Percentiles rank a stretch among this genome's conserved stretches.
Evolutionary conservation across 2,329 filamentous ascomycete species (phyloP).

Genomic region (Massarina eburnea): DNA sequence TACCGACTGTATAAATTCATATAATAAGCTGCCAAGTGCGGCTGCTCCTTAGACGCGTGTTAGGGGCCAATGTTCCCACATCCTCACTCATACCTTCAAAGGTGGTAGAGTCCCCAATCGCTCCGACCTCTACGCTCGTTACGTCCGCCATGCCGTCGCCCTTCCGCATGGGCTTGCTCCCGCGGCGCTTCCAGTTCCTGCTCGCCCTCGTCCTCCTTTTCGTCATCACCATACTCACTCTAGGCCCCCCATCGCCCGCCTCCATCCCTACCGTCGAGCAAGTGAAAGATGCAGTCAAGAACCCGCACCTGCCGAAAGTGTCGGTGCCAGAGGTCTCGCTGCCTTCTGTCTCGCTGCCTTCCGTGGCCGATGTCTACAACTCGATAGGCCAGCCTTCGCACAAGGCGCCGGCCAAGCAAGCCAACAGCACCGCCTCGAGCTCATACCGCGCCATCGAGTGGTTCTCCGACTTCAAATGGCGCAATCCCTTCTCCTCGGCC

Average conservation of each 20-base stretch:
- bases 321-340: constrained; percentile 31
- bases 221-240: constrained; percentile 36
- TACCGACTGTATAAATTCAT: too few relatives aligned
- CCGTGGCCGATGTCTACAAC: constrained; percentile 62
- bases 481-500: constrained; percentile 82
- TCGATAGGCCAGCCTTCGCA: constrained; percentile 62
- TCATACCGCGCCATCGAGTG: constrained; percentile 70
- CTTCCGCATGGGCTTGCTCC: constrained; percentile 33
- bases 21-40: too few relatives aligned
- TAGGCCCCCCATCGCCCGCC: constrained; percentile 38
- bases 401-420: constrained; percentile 68
- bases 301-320: constrained; percentile 39
- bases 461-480: constrained; percentile 89
- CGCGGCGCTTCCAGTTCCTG: constrained; percentile 52
- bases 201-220: constrained; percentile 40
- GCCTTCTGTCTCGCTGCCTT: constrained; percentile 9
- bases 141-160: background rate
- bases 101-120: too few relatives aligned
- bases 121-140: background rate
- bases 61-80: too few relatives aligned
- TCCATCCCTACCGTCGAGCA: constrained; percentile 42
- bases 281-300: constrained; percentile 42
- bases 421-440: constrained; percentile 68
- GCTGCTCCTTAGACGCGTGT: too few relatives aligned
- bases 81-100: too few relatives aligned